phyloP scores from a whole-genome alignment of 2,329 filamentous ascomycete species.

The Aspergillus uvarum region DNA sequence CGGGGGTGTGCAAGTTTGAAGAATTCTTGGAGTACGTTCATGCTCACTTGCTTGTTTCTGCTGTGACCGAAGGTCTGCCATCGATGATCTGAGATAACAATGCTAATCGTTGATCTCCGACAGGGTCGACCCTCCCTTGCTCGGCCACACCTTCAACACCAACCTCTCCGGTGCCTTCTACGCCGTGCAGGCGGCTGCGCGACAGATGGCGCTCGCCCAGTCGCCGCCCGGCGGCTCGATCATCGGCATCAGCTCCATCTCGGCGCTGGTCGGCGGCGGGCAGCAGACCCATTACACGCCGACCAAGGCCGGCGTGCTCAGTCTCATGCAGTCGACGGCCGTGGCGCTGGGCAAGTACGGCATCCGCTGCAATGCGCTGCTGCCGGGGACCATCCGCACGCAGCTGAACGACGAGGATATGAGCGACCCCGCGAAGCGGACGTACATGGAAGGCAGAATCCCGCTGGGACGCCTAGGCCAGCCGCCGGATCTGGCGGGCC shows the following conservation, averaged over 20 bases:
- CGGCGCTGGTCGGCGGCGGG: conserved; percentile 62
- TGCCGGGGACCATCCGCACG: conserved; percentile 80
- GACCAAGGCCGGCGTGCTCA: conserved; percentile 79
- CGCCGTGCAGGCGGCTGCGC: conserved; percentile 77
- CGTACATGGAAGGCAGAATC: conserved; percentile 78
- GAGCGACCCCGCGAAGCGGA: conserved; percentile 67
- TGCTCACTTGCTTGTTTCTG: background rate
- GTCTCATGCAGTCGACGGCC: conserved; percentile 79
- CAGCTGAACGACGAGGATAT: conserved; percentile 83
- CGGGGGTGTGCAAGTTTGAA: conserved; percentile 82
- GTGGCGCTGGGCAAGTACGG: conserved; percentile 73
- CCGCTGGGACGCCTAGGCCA: conserved; percentile 73
- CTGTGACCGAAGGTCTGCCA: background rate
- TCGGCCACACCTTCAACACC: conserved; percentile 69
- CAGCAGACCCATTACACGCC: conserved; percentile 83
- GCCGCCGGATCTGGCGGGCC: conserved; percentile 74
- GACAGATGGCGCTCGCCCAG: conserved; percentile 76
- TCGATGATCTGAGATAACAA: no score
- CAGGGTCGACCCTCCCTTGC: conserved; percentile 67
- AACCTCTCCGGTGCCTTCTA: conserved; percentile 91
- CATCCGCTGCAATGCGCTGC: conserved; percentile 78
- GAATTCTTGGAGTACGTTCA: conserved; percentile 70
- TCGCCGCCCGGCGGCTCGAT: conserved; percentile 72
- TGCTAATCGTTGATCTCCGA: background rate
- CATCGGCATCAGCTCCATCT: conserved; percentile 50